A percentile compares a stretch with the other conserved stretches of the same genome.
Conservation (phyloP, 2,329 filamentous ascomycete genomes). For the Fusarium armeniacum region DNA sequence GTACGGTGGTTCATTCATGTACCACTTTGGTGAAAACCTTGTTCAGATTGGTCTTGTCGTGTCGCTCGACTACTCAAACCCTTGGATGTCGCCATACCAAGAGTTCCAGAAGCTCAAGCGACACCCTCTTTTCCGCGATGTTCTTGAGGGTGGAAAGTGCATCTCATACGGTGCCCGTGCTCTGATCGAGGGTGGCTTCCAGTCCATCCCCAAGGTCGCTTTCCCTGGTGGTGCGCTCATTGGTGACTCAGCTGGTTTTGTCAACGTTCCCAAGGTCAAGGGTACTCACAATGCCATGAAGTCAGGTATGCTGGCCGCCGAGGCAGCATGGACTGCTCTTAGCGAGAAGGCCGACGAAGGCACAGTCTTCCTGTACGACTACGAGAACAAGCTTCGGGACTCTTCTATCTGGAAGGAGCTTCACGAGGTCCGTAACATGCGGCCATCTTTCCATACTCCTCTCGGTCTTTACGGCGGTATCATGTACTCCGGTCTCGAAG, state of each 20-base stretch:
- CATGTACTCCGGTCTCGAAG: slow-evolving; percentile 92
- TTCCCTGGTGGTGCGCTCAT: slow-evolving; percentile 97
- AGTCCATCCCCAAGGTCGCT: slow-evolving; percentile 96
- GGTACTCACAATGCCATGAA: slow-evolving; percentile 98
- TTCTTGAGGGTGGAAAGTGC: slow-evolving; percentile 96
- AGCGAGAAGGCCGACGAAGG: slow-evolving; percentile 66
- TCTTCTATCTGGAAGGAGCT: slow-evolving; percentile 95
- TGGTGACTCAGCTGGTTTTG: slow-evolving; percentile 94
- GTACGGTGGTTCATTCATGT: slow-evolving; percentile 99
- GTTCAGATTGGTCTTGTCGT: slow-evolving; percentile 93
- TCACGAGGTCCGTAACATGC: slow-evolving; percentile 96
- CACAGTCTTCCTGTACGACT: slow-evolving; percentile 92
- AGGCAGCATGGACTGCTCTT: slow-evolving; percentile 87
- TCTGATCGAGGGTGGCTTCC: slow-evolving; percentile 94
- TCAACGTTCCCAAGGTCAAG: slow-evolving; percentile 99
- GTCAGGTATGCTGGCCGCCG: slow-evolving; percentile 94
- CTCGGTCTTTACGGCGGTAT: slow-evolving; percentile 92
- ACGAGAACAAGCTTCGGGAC: slow-evolving; percentile 88
- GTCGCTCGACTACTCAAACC: slow-evolving; percentile 95
- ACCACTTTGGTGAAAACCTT: slow-evolving; percentile 98
- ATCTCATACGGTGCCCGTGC: slow-evolving; percentile 95
- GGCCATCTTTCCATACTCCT: slow-evolving; percentile 90
- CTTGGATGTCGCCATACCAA: slow-evolving; percentile 93
- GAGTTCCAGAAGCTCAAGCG: slow-evolving; percentile 99
- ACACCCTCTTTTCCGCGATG: slow-evolving; percentile 87